Evolutionary conservation across 352 stramenopile genomes (phyloP).

Genomic region (Phytophthora gonapodyides): DNA sequence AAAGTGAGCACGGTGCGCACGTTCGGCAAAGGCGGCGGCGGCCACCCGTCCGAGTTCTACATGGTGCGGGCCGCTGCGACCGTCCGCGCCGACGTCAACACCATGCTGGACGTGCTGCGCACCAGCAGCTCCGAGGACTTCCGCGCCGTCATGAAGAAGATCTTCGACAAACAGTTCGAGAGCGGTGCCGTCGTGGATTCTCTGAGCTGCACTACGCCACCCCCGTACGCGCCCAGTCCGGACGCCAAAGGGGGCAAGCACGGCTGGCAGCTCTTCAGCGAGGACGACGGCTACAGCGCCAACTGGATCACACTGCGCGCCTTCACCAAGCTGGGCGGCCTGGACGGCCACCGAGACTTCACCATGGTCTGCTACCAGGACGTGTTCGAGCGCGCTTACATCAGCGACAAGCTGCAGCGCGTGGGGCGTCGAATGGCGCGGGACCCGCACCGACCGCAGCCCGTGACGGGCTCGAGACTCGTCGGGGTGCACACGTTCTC

Average conservation of each 20-base stretch:
- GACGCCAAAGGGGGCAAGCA: constrained; percentile 4
- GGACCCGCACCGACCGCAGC: constrained; percentile 21
- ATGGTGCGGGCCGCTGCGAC: constrained; percentile 59
- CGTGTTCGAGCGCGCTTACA: constrained; percentile 40
- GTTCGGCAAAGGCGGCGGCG: constrained; percentile 35
- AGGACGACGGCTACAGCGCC: constrained; percentile 59
- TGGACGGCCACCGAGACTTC: constrained; percentile 49
- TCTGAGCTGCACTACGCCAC: constrained; percentile 46
- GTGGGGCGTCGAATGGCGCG: constrained; percentile 19
- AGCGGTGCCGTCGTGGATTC: constrained; percentile 50
- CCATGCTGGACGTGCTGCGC: constrained; percentile 44
- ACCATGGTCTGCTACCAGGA: constrained; percentile 68
- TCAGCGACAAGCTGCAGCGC: constrained; percentile 20
- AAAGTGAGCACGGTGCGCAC: constrained; percentile 41
- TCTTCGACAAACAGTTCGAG: constrained; percentile 49
- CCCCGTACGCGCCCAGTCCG: constrained; percentile 18
- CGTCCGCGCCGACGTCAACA: constrained; percentile 41
- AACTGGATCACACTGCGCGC: constrained; percentile 53
- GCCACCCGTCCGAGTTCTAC: constrained; percentile 55
- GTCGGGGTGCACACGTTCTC: constrained; percentile 55
- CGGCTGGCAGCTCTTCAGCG: constrained; percentile 32
- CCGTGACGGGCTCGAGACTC: constrained; percentile 19
- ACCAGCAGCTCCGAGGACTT: constrained; percentile 37
- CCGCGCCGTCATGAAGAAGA: constrained; percentile 42
- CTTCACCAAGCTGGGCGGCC: constrained; percentile 28